A percentile compares a stretch with the other conserved stretches of the same genome.
These are phyloP conservation scores for Thyridium curvatum DNA, from an alignment of 2,329 filamentous ascomycete genomes.

Conservation along the genomic window DNA sequence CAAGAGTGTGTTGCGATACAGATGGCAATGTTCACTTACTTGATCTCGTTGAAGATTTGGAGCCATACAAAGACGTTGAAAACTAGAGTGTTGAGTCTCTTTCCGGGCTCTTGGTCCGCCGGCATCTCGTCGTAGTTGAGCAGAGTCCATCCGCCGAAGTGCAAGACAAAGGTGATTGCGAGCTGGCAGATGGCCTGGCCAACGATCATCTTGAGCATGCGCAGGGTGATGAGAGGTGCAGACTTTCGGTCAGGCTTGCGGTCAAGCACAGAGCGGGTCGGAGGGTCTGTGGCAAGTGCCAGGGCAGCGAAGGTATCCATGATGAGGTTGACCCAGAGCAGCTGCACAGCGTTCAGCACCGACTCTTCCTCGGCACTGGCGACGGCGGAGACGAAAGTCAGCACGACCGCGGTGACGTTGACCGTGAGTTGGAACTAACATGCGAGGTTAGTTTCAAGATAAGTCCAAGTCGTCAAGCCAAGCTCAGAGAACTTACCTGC, in stretches of 20 bases:
- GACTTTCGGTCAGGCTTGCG: conserved; percentile 70
- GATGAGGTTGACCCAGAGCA: conserved; percentile 79
- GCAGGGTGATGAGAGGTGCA: conserved; percentile 64
- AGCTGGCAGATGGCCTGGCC: conserved; percentile 76
- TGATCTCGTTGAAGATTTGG: conserved; percentile 67
- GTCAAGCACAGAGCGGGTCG: conserved; percentile 24
- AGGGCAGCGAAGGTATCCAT: conserved; percentile 80
- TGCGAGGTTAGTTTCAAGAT: not conserved
- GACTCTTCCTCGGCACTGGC: conserved; percentile 55
- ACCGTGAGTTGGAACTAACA: conserved; percentile 60
- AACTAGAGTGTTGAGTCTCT: conserved; percentile 51
- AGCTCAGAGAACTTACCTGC: conserved; percentile 29
- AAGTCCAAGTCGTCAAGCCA: not conserved
- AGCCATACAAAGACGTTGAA: conserved; percentile 70
- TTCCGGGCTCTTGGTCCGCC: conserved; percentile 33
- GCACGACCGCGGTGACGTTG: conserved; percentile 73
- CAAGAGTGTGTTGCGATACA: too few relatives aligned
- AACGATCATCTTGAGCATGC: conserved; percentile 89
- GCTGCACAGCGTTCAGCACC: conserved; percentile 70
- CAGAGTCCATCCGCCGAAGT: conserved; percentile 49
- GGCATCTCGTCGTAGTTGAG: conserved; percentile 43
- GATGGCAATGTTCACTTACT: conserved; percentile 24
- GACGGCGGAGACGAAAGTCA: conserved; percentile 74
- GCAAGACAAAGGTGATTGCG: conserved; percentile 57
- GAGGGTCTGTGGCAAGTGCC: conserved; percentile 43